These are phyloP conservation scores for Xylogone sp. DNA, from an alignment of 2,329 filamentous ascomycete species.

Conservation along the genomic window DNA sequence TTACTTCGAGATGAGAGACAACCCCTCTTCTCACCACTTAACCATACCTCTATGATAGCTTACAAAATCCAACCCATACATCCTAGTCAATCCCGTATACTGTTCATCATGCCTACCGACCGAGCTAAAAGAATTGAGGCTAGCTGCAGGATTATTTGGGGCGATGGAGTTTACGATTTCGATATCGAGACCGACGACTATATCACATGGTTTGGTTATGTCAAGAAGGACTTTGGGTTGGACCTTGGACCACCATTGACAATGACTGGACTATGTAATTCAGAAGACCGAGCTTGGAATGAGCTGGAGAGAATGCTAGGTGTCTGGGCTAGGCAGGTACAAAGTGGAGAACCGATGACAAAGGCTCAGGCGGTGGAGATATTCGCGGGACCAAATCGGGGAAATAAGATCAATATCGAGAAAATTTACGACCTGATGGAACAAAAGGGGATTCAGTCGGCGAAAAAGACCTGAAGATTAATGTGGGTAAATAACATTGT, in stretches of 20 bases:
- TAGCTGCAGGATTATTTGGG: conserved; percentile 17
- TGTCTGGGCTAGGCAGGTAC: conserved; percentile 1
- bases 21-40: no score
- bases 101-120: neutral
- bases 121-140: conserved; percentile 9
- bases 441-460: no score
- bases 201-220: conserved; percentile 3
- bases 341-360: conserved; percentile 11
- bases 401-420: neutral
- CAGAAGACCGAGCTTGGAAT: conserved; percentile 9
- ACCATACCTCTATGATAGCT: neutral
- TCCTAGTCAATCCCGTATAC: conserved; percentile 1
- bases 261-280: conserved; percentile 10
- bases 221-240: conserved; percentile 10
- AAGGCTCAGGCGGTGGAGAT: conserved; percentile 2
- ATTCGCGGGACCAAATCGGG: conserved; percentile 1
- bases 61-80: conserved; percentile 1
- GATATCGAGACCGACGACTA: conserved; percentile 16
- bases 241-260: conserved; percentile 12
- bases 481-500: no score
- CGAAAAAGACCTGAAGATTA: no score
- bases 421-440: neutral
- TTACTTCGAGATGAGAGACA: no score
- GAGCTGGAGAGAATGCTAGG: conserved; percentile 15
- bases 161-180: conserved; percentile 13